A percentile compares a stretch with the other conserved stretches of the same genome.
These are phyloP conservation scores for Naegleria fowleri DNA, from an alignment of 208 protist genomes.

Conservation along the genomic window DNA sequence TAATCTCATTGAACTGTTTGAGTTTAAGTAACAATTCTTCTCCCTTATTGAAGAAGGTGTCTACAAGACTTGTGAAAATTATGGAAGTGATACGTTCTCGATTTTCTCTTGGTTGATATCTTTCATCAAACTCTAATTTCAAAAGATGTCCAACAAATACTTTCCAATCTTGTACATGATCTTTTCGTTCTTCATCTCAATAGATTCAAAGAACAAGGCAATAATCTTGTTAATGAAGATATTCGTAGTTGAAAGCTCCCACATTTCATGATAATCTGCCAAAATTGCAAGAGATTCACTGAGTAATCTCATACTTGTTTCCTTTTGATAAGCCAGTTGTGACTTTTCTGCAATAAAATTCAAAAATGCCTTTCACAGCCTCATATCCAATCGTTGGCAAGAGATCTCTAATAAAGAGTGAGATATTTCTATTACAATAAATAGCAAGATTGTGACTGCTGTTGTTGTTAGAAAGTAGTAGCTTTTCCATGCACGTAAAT, in stretches of 20 bases:
- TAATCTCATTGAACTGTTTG: background rate
- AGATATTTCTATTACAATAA: background rate
- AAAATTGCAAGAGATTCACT: background rate
- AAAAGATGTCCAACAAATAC: background rate
- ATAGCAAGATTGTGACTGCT: background rate
- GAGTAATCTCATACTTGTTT: background rate
- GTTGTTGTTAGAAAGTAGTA: background rate
- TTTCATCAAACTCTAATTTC: background rate
- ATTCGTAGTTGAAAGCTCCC: background rate
- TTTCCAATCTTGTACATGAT: background rate
- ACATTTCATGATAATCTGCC: background rate
- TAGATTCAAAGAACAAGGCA: background rate
- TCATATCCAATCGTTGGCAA: background rate
- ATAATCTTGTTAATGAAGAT: background rate
- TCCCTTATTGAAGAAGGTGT: background rate
- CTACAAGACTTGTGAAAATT: background rate
- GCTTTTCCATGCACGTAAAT: background rate
- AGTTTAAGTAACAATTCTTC: background rate
- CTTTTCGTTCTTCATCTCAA: background rate
- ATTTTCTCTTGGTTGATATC: background rate
- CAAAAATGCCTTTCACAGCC: background rate
- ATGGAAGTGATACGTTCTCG: background rate
- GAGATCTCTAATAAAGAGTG: conserved; percentile 9
- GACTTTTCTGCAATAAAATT: background rate
- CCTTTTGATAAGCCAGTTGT: background rate